These are phyloP conservation scores for Sclerotinia minor DNA, from an alignment of 2,329 filamentous ascomycete genomes.

Conservation along the genomic window DNA sequence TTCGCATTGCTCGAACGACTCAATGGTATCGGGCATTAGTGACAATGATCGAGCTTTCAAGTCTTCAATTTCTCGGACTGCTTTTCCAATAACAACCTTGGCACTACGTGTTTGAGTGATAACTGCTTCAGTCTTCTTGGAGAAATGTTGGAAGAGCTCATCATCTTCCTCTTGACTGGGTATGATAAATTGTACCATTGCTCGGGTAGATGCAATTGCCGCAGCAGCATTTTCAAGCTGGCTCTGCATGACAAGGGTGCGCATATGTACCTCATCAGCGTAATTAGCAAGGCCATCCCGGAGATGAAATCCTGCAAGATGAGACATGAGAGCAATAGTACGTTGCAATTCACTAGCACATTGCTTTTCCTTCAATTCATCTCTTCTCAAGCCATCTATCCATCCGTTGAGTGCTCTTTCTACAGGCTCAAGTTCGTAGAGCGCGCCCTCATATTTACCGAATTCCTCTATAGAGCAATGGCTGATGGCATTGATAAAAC, in stretches of 20 bases:
- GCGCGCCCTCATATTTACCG: constrained; percentile 71
- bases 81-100: constrained; percentile 81
- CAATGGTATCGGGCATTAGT: constrained; percentile 64
- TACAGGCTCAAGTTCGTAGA: constrained; percentile 87
- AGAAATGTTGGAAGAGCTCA: constrained; percentile 65
- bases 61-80: constrained; percentile 74
- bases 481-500: constrained; percentile 78
- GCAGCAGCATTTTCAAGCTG: constrained; percentile 77
- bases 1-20: constrained; percentile 71
- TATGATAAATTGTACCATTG: constrained; percentile 67
- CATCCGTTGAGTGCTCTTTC: constrained; percentile 86
- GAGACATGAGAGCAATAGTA: constrained; percentile 82
- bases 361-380: constrained; percentile 82
- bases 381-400: constrained; percentile 79
- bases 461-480: constrained; percentile 79
- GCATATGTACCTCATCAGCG: constrained; percentile 78
- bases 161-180: constrained; percentile 60
- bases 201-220: constrained; percentile 62
- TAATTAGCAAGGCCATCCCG: constrained; percentile 68
- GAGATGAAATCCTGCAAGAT: constrained; percentile 80
- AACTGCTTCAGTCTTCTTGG: constrained; percentile 68
- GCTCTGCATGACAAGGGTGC: constrained; percentile 72
- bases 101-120: constrained; percentile 75
- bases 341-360: constrained; percentile 79
- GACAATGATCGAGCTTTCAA: constrained; percentile 74